Evolutionary conservation across 331 rosid species (phyloP).

Genomic region (Stylosanthes scabra): DNA sequence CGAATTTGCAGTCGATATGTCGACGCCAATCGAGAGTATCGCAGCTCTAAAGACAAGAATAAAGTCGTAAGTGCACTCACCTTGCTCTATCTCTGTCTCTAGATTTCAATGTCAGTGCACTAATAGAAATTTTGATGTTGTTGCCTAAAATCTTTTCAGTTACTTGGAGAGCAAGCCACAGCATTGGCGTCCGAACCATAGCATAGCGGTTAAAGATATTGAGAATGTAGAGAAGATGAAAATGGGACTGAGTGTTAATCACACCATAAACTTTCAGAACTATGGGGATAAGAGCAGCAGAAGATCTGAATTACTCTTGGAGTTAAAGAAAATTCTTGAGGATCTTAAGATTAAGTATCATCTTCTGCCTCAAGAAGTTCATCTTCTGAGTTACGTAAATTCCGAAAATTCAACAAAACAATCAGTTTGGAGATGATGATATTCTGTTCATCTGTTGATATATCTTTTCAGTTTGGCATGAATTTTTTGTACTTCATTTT

Average conservation of each 20-base stretch:
- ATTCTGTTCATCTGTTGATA: not conserved
- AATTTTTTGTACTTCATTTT: not conserved
- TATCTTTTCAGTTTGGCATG: not conserved
- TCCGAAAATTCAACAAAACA: conserved; percentile 39
- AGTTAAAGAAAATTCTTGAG: conserved; percentile 76
- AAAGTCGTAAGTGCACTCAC: conserved; percentile 56
- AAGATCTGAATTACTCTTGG: conserved; percentile 76
- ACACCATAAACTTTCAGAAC: conserved; percentile 91
- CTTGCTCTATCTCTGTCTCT: conserved; percentile 15
- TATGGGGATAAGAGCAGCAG: conserved; percentile 64
- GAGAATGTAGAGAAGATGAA: conserved; percentile 76
- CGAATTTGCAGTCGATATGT: conserved; percentile 68
- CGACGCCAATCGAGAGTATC: conserved; percentile 73
- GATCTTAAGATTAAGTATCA: conserved; percentile 73
- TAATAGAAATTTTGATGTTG: not conserved
- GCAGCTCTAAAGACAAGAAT: conserved; percentile 65
- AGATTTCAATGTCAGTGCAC: not conserved
- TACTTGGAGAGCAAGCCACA: conserved; percentile 79
- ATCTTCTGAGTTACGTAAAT: conserved; percentile 51
- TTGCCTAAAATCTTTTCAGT: conserved; percentile 46
- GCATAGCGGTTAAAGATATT: conserved; percentile 66
- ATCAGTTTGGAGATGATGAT: conserved; percentile 37
- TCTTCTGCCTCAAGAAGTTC: conserved; percentile 77
- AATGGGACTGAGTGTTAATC: conserved; percentile 58
- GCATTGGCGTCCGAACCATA: conserved; percentile 74